Evolutionary conservation across 495 filamentous ascomycete genomes (phyloP).

Genomic region (Jackrogersella multiformis): DNA sequence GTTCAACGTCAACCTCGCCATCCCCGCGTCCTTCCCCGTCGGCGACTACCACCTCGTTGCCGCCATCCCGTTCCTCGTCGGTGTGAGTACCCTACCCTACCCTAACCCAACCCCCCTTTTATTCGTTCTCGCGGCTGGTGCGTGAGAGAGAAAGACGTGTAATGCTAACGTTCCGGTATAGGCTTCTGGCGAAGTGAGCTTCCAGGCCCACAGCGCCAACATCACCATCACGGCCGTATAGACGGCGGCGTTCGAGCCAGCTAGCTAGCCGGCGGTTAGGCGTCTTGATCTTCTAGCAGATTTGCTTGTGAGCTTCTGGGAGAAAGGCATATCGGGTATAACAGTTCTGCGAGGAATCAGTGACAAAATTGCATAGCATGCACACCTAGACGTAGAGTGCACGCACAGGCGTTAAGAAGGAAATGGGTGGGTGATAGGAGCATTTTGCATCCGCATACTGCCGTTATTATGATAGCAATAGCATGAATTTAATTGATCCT

Average conservation of each 20-base stretch:
- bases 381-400: conserved; percentile 12
- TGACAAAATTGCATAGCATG: conserved; percentile 13
- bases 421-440: conserved; percentile 1
- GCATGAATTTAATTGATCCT: conserved; percentile 15
- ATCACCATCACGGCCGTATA: conserved; percentile 32
- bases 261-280: not conserved
- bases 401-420: conserved; percentile 24
- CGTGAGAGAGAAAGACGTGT: no score
- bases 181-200: conserved; percentile 34
- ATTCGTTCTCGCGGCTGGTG: no score
- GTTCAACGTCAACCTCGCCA: conserved; percentile 52
- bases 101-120: no score
- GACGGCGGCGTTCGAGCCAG: not conserved
- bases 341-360: conserved; percentile 23
- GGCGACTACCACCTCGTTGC: conserved; percentile 63
- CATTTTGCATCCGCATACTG: conserved; percentile 1
- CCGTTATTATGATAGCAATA: not conserved
- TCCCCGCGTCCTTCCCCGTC: conserved; percentile 53
- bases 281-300: conserved; percentile 2
- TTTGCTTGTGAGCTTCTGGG: conserved; percentile 3
- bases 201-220: conserved; percentile 36
- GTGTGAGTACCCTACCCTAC: conserved; percentile 43
- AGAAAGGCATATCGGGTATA: not conserved
- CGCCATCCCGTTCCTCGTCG: conserved; percentile 47
- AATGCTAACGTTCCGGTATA: conserved; percentile 18